These are phyloP conservation scores for Penicillium sumatraense DNA, from an alignment of 2,329 filamentous ascomycete genomes.

Conservation along the genomic window DNA sequence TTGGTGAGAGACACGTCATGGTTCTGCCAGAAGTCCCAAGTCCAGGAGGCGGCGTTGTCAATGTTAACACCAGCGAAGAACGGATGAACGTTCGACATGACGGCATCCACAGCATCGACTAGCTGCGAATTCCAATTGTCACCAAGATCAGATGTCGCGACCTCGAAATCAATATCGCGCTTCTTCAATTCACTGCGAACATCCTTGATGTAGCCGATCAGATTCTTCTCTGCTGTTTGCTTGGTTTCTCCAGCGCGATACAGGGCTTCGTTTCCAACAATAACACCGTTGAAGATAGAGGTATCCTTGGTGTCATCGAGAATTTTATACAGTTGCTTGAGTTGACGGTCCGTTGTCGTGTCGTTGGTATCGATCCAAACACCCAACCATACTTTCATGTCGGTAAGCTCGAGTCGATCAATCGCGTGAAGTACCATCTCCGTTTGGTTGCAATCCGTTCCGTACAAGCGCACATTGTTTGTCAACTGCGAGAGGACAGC, in stretches of 20 bases:
- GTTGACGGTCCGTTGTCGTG: conserved; percentile 82
- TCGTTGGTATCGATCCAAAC: conserved; percentile 87
- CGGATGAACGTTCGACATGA: conserved; percentile 97
- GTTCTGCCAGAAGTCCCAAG: conserved; percentile 76
- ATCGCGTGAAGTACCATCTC: conserved; percentile 89
- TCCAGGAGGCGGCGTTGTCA: conserved; percentile 75
- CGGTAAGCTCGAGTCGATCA: conserved; percentile 68
- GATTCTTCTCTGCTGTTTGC: conserved; percentile 67
- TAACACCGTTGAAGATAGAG: conserved; percentile 63
- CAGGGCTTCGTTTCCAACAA: conserved; percentile 67
- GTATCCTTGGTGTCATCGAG: conserved; percentile 60
- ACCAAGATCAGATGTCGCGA: conserved; percentile 87
- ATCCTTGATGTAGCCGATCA: conserved; percentile 67
- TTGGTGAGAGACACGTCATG: conserved; percentile 71
- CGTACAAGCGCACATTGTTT: conserved; percentile 85
- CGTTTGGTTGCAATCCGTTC: conserved; percentile 97
- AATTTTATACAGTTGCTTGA: conserved; percentile 82
- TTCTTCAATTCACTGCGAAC: conserved; percentile 75
- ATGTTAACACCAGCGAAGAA: conserved; percentile 85
- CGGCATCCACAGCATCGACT: conserved; percentile 73
- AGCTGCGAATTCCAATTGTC: conserved; percentile 80
- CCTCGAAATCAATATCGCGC: conserved; percentile 70
- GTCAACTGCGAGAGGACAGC: conserved; percentile 90
- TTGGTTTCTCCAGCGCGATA: conserved; percentile 54
- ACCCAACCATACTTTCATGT: conserved; percentile 90